Evolutionary conservation across 2,329 filamentous ascomycete genomes (phyloP), one percentile per base, ranked within the genome.

Genomic region (Aulographum hederae): DNA sequence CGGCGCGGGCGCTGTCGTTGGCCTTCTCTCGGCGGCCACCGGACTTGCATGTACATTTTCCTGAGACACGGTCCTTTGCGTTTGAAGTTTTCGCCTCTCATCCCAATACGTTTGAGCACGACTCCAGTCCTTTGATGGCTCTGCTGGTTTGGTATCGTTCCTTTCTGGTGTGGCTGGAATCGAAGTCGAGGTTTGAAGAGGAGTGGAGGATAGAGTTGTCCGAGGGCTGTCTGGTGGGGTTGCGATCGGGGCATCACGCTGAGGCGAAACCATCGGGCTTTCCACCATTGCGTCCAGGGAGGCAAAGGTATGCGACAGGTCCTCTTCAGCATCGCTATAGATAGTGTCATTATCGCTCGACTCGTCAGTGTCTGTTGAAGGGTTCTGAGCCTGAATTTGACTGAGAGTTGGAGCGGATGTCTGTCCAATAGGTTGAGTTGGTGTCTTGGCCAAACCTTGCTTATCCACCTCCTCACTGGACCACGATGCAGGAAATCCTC

Each of bases 251-350:
- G n/a, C n/a, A n/a, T n/a, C n/a, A 28, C 42, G 27, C 28, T 42
- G 28, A 28, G 45, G 41, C 20, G 47, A 39, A 32, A 46, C 38
- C 2, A 59, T 42, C 3, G 76, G 70, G 29, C 63, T 70, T 14
- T 73, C 67, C 1, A 81, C 63, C 6, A 84, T 67, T 8, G 78
- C 78, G 48, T 84, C 66, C 5, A 85, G 59, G 4, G 77, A 84
- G 44, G 71, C 61, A 43, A 81, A 85, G 29, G 68, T 67, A 11
- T 80, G 73, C 0, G 68, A 69, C 0, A 77, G 56, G 37, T 82
- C 75, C 50, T 85, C 79, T 33, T 75, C 75, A 1, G 78, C 78
- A 50, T 85, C 79, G 39, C 74, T 81, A 46, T 80, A 85, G 16
- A 79, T 63, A 37, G 67, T 74, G 11, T 55, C 54, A n/a, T 32